A percentile compares a stretch with the other conserved stretches of the same genome.
phyloP scores from a whole-genome alignment of 768 basidiomycete species.

The Strobilomyces echinocephalus region DNA sequence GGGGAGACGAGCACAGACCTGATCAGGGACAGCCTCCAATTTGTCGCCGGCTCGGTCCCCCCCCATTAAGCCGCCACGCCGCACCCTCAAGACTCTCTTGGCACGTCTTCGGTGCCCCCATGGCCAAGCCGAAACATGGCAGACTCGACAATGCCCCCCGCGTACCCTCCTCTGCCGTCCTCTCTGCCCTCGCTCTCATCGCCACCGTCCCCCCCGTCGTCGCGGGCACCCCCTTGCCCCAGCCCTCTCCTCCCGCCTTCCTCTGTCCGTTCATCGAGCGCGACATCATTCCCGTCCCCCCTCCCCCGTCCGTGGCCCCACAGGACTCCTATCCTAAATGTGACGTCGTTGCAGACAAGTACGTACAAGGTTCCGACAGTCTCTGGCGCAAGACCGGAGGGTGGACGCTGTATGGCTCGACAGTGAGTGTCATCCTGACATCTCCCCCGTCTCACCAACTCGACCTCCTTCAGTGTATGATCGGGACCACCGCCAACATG shows the following conservation, averaged over 20 bases:
- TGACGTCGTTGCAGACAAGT: conserved; percentile 49
- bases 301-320: not conserved
- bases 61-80: conserved; percentile 29
- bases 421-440: conserved; percentile 37
- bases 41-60: conserved; percentile 5
- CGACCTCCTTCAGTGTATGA: conserved; percentile 16
- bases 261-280: conserved; percentile 50
- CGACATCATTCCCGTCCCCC: conserved; percentile 3
- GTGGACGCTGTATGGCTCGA: conserved; percentile 71
- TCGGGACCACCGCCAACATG: conserved; percentile 1
- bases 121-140: conserved; percentile 52
- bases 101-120: conserved; percentile 35
- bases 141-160: conserved; percentile 10
- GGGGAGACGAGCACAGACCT: not conserved
- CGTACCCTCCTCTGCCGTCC: conserved; percentile 46
- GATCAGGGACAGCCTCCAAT: not conserved
- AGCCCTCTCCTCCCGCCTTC: conserved; percentile 47
- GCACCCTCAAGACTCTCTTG: conserved; percentile 32
- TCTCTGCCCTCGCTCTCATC: conserved; percentile 55
- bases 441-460: not conserved
- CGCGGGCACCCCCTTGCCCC: conserved; percentile 42
- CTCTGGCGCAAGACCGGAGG: conserved; percentile 50
- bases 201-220: conserved; percentile 43
- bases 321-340: not conserved
- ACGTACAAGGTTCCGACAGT: conserved; percentile 47